phyloP scores from a whole-genome alignment of 1,139 yeast species.

The Taphrina confusa region DNA sequence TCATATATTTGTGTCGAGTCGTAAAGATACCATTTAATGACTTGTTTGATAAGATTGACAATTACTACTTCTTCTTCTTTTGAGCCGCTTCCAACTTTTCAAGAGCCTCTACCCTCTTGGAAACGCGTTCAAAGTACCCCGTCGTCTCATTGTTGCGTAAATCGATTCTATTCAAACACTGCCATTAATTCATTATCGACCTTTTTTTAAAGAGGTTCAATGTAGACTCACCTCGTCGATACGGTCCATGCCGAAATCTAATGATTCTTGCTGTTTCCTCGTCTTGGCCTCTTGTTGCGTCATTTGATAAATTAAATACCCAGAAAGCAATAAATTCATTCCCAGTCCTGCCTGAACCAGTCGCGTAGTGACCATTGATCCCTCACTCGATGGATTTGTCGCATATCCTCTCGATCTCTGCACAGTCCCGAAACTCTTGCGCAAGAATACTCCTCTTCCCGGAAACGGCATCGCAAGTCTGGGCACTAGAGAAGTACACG shows the following conservation, averaged over 20 bases:
- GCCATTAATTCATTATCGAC: neutral
- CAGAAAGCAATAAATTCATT: neutral
- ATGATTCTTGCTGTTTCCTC: neutral
- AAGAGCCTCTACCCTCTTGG: constrained; percentile 22
- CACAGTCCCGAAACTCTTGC: too few relatives aligned
- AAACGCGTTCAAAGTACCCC: constrained; percentile 21
- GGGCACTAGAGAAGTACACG: too few relatives aligned
- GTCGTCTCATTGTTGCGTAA: constrained; percentile 31
- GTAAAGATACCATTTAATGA: neutral
- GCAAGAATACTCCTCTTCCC: too few relatives aligned
- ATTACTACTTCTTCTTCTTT: neutral
- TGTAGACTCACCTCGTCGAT: constrained; percentile 12
- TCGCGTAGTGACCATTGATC: neutral
- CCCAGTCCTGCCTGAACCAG: constrained; percentile 3
- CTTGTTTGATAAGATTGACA: too few relatives aligned
- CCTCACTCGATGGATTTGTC: too few relatives aligned
- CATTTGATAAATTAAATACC: constrained; percentile 6
- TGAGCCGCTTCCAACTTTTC: constrained; percentile 7
- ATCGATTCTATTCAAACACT: constrained; percentile 29
- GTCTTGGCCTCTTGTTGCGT: neutral
- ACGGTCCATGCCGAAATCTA: constrained; percentile 22
- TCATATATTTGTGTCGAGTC: too few relatives aligned
- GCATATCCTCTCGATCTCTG: neutral
- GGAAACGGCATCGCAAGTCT: too few relatives aligned
- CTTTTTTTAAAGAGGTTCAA: neutral